Evolutionary conservation across 345 rosid species (phyloP).

Genomic region (Erysimum cheiranthoides): DNA sequence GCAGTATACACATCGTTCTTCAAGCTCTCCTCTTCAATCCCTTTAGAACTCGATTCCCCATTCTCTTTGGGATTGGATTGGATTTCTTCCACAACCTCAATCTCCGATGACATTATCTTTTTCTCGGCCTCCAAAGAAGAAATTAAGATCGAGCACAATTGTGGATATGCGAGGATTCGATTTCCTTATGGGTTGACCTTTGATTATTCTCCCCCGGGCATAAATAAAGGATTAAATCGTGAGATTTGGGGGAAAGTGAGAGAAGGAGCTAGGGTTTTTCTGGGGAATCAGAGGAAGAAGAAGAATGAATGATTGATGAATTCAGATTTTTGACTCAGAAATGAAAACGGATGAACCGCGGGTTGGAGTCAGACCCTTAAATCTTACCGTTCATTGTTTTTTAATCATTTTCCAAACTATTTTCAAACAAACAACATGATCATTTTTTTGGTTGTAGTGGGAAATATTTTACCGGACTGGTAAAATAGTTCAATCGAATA

Average conservation of each 20-base stretch:
- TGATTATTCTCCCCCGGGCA: not conserved
- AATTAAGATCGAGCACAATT: conserved; percentile 32
- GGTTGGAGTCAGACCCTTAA: conserved; percentile 23
- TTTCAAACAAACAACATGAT: not conserved
- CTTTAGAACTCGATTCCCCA: conserved; percentile 36
- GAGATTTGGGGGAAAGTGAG: conserved; percentile 24
- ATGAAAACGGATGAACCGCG: conserved; percentile 8
- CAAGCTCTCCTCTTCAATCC: conserved; percentile 58
- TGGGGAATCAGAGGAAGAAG: conserved; percentile 23
- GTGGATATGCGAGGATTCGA: conserved; percentile 23
- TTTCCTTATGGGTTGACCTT: not conserved
- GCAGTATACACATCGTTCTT: conserved; percentile 85
- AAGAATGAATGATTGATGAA: conserved; percentile 6
- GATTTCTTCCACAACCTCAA: conserved; percentile 78
- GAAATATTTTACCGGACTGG: not conserved
- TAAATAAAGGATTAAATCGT: not conserved
- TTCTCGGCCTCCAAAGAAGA: not conserved
- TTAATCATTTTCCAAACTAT: not conserved
- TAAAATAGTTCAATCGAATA: not conserved
- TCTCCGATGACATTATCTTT: conserved; percentile 78
- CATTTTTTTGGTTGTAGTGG: not conserved
- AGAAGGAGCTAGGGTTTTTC: conserved; percentile 55
- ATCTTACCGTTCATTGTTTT: conserved; percentile 32
- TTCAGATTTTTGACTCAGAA: conserved; percentile 47
- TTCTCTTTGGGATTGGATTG: conserved; percentile 29